Percentiles rank a stretch among this genome's conserved stretches.
Evolutionary conservation across 1,284 basidiomycete genomes (phyloP).

Genomic region (Violaceomyces palustris): DNA sequence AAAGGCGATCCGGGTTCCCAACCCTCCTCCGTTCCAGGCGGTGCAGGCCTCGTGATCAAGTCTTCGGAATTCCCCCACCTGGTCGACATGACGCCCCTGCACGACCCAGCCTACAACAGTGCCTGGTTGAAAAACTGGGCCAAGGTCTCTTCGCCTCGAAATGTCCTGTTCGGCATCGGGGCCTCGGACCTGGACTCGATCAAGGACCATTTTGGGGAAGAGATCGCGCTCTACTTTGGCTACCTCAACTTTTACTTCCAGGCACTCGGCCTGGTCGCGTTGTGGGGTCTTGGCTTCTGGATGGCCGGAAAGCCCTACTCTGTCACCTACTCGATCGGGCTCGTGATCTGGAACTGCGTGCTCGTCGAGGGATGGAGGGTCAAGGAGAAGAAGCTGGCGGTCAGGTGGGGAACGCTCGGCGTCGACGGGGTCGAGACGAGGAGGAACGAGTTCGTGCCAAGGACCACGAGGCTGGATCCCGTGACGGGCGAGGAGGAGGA

Average conservation of each 20-base stretch:
- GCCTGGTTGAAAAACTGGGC: slow-evolving; percentile 45
- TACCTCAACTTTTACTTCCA: slow-evolving; percentile 49
- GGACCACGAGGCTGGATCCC: slow-evolving; percentile 21
- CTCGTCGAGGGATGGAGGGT: slow-evolving; percentile 49
- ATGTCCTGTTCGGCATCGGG: slow-evolving; percentile 26
- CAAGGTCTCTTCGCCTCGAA: slow-evolving; percentile 20
- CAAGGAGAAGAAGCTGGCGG: slow-evolving; percentile 46
- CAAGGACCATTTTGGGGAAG: slow-evolving; percentile 48
- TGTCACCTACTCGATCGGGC: slow-evolving; percentile 35
- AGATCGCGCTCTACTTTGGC: slow-evolving; percentile 51
- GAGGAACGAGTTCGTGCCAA: slow-evolving; percentile 37
- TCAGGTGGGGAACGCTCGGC: slow-evolving; percentile 49
- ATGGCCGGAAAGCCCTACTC: slow-evolving; percentile 25
- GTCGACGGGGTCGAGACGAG: slow-evolving; percentile 26
- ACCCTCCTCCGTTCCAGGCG: slow-evolving; percentile 10
- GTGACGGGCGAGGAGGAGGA: slow-evolving; percentile 46
- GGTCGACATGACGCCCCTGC: slow-evolving; percentile 46
- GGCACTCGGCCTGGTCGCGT: slow-evolving; percentile 34
- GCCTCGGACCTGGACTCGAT: slow-evolving; percentile 43
- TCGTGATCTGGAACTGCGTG: slow-evolving; percentile 42
- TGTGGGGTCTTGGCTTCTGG: slow-evolving; percentile 41
- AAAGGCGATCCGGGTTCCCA: slow-evolving; percentile 4
- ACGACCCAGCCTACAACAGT: slow-evolving; percentile 42
- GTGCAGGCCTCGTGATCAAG: slow-evolving; percentile 33
- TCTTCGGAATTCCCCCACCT: slow-evolving; percentile 40